A percentile compares a stretch with the other conserved stretches of the same genome.
Conservation (phyloP, 208 protist species). For the Trypanosoma scelopori region DNA sequence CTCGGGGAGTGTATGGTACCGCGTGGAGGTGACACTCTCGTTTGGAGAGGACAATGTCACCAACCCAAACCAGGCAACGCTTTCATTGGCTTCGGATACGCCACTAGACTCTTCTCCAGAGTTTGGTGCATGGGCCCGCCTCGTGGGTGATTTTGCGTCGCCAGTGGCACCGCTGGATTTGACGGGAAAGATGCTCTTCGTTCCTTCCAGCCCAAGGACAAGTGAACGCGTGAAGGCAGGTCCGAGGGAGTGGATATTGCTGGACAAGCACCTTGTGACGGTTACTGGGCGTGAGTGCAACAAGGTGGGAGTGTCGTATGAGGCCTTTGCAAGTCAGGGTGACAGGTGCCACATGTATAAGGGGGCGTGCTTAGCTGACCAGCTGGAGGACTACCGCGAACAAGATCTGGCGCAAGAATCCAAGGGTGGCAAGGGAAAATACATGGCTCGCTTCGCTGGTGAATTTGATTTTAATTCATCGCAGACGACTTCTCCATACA, state of each 20-base stretch:
- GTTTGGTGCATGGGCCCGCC: conserved; percentile 47
- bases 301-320: conserved; percentile 89
- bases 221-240: conserved; percentile 49
- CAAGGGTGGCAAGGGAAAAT: conserved; percentile 38
- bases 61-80: conserved; percentile 6
- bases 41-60: conserved; percentile 18
- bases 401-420: conserved; percentile 46
- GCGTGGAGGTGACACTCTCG: conserved; percentile 53
- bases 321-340: conserved; percentile 77
- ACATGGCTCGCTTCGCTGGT: conserved; percentile 66
- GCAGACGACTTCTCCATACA: conserved; percentile 35
- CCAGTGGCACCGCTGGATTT: conserved; percentile 55
- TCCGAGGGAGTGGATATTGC: conserved; percentile 74
- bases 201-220: conserved; percentile 37
- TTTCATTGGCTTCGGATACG: conserved; percentile 55
- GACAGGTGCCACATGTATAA: conserved; percentile 52
- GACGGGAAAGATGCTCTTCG: conserved; percentile 71
- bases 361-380: conserved; percentile 77
- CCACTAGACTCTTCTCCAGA: conserved; percentile 30
- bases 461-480: conserved; percentile 9
- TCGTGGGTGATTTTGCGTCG: conserved; percentile 77
- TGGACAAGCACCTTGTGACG: conserved; percentile 61
- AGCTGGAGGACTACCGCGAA: conserved; percentile 79
- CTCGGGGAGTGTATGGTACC: conserved; percentile 53
- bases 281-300: conserved; percentile 81